Evolutionary conservation across 306 rosid species (phyloP).

Genomic region (Medicago ruthenica): DNA sequence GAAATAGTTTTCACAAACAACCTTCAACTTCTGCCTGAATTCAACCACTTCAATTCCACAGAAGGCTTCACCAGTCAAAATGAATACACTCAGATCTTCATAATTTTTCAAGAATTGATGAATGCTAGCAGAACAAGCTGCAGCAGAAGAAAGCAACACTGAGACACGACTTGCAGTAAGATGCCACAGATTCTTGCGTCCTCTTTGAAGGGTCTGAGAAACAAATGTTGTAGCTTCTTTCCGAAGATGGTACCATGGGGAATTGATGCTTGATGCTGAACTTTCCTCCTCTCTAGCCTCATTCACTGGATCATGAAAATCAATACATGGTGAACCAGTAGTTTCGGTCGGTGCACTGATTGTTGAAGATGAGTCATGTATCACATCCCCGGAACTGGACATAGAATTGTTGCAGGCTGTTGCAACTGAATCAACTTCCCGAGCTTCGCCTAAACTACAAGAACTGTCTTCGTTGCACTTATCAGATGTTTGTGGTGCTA

Average conservation of each 20-base stretch:
- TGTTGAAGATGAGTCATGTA: slow-evolving; percentile 50
- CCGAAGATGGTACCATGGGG: slow-evolving; percentile 94
- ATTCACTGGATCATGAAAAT: slow-evolving; percentile 47
- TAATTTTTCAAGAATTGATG: slow-evolving; percentile 96
- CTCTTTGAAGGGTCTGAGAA: slow-evolving; percentile 92
- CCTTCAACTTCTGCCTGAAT: slow-evolving; percentile 93
- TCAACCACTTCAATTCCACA: slow-evolving; percentile 97
- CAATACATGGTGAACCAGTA: slow-evolving; percentile 42
- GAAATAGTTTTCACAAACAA: slow-evolving; percentile 93
- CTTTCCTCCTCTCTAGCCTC: slow-evolving; percentile 63
- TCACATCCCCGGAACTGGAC: slow-evolving; percentile 50
- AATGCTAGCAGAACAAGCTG: slow-evolving; percentile 85
- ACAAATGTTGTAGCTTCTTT: slow-evolving; percentile 85
- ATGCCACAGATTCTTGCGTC: slow-evolving; percentile 95
- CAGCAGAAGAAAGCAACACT: slow-evolving; percentile 89
- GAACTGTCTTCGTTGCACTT: slow-evolving; percentile 51
- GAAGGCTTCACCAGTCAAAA: slow-evolving; percentile 97
- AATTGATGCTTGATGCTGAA: slow-evolving; percentile 73
- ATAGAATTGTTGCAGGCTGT: slow-evolving; percentile 51
- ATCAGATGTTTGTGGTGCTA: slow-evolving; percentile 53
- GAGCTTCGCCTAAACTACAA: slow-evolving; percentile 53
- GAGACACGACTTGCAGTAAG: slow-evolving; percentile 93
- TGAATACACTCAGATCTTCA: slow-evolving; percentile 88
- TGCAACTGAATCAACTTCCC: slow-evolving; percentile 54
- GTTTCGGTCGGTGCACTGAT: slow-evolving; percentile 55